These are phyloP conservation scores for Kazachstania sp. DNA, from an alignment of 1,139 yeast species.

Conservation along the genomic window DNA sequence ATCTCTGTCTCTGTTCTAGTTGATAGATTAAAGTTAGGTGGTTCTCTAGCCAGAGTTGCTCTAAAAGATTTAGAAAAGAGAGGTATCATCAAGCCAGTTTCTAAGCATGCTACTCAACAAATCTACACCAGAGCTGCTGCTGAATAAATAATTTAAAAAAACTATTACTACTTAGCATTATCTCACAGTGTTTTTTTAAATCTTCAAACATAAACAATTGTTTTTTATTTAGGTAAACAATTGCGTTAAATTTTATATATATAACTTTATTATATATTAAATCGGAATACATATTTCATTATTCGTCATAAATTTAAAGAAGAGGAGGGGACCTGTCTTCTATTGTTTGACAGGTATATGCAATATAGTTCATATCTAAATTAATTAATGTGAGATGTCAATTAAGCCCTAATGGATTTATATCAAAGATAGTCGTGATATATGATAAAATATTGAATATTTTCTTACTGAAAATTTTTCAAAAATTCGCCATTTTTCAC, in stretches of 20 bases:
- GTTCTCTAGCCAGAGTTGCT: constrained; percentile 98
- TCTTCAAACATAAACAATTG: neutral
- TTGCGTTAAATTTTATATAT: neutral
- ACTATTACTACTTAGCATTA: neutral
- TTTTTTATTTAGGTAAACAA: neutral
- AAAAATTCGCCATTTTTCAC: no score
- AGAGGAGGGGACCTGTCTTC: no score
- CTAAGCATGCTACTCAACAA: constrained; percentile 93
- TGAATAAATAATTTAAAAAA: constrained; percentile 33
- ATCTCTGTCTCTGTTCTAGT: constrained; percentile 97
- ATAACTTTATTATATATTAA: neutral
- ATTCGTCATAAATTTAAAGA: neutral
- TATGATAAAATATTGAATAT: no score
- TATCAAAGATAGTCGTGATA: no score
- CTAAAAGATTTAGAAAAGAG: constrained; percentile 91
- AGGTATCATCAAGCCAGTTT: constrained; percentile 92
- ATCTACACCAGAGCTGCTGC: constrained; percentile 83
- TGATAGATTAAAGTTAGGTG: constrained; percentile 99
- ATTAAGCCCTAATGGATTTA: no score
- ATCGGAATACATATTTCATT: constrained; percentile 4
- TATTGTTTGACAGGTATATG: no score
- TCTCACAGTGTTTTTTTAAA: neutral
- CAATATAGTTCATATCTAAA: no score
- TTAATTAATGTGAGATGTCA: no score
- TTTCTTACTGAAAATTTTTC: no score